Conservation (phyloP, 805 yeast genomes). For the Kuraishia borneana region DNA sequence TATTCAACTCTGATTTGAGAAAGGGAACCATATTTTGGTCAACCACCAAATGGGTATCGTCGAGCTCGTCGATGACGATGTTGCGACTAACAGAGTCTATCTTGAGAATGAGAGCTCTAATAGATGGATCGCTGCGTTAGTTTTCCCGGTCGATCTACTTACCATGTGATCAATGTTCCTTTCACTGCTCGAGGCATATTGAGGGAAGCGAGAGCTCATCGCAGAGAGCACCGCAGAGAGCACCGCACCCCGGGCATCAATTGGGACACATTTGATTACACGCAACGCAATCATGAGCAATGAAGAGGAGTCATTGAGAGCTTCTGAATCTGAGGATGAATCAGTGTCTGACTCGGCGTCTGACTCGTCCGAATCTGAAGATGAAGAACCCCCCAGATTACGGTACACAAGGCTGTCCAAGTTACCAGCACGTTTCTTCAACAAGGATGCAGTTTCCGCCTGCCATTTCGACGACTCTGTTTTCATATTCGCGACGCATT, state of each 20-base stretch:
- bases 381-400: slow-evolving; percentile 57
- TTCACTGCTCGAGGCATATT: slow-evolving; percentile 42
- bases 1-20: slow-evolving; percentile 68
- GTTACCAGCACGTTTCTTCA: slow-evolving; percentile 62
- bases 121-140: slow-evolving; percentile 70
- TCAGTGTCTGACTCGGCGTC: too few species aligned
- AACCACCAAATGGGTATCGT: slow-evolving; percentile 81
- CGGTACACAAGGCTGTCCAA: slow-evolving; percentile 62
- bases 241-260: too few species aligned
- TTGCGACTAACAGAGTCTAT: slow-evolving; percentile 72
- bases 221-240: background rate
- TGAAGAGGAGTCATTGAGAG: slow-evolving; percentile 5
- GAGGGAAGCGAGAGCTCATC: slow-evolving; percentile 1
- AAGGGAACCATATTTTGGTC: slow-evolving; percentile 66
- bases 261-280: background rate
- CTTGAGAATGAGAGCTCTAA: slow-evolving; percentile 72
- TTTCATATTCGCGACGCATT: slow-evolving; percentile 80
- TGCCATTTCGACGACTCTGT: slow-evolving; percentile 47
- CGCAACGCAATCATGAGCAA: too few species aligned
- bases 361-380: too few species aligned
- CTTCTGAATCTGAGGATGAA: too few species aligned
- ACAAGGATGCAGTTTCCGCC: slow-evolving; percentile 69
- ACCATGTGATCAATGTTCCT: slow-evolving; percentile 40
- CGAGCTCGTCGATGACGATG: slow-evolving; percentile 66
- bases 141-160: slow-evolving; percentile 4